Base-by-base conservation (phyloP, 306 rosid genomes). In the Vigna hirtella region DNA sequence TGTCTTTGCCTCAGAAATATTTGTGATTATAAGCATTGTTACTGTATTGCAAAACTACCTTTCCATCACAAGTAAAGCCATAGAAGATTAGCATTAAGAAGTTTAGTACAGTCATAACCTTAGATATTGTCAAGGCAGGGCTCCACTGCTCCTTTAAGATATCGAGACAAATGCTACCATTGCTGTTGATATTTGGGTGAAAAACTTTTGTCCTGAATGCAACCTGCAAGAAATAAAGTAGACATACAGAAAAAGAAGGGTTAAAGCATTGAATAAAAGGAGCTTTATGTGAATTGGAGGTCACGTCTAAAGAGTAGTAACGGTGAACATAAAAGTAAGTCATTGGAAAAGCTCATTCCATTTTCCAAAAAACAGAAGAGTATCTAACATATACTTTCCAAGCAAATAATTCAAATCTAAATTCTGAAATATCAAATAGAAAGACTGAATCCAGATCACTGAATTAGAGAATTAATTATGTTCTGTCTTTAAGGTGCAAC, bases 141-240 rank as follows among this genome's bases (percentile, higher is more conserved):
- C 97, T 89, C 97, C 96, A 89, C 56, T 92, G 92, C 82, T 89
- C 93, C 88, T 90, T 92, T 82, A 92, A 85, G 88, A 92, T 90
- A 78, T 90, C 97, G 32, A 92, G 93, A 83, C 97, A 92, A 59
- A 92, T 90, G 77, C 96, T 92, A 62, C 97, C 93, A 22, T 92
- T 92, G 95, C 96, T 92, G 86, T 92, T 92, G 86, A 90, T 92
- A 72, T 92, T 92, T 26, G 97, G 97, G 87, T 90, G 96, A 79
- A 92, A 90, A 78, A 90, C 93, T 79, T 89, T 92, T 14, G 97
- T 92, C 89, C 93, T 87, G 78, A 92, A 92, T 3, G 97, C 96
- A 62, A 92, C 96, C 97, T 93, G 86, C 36, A 73, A 67, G 43
- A 79, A 49, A 47, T 17, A 32, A 32, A 36, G 53, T 5, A 50